Evolutionary conservation across 1,284 basidiomycete genomes (phyloP).

Genomic region (Trametes sp.): DNA sequence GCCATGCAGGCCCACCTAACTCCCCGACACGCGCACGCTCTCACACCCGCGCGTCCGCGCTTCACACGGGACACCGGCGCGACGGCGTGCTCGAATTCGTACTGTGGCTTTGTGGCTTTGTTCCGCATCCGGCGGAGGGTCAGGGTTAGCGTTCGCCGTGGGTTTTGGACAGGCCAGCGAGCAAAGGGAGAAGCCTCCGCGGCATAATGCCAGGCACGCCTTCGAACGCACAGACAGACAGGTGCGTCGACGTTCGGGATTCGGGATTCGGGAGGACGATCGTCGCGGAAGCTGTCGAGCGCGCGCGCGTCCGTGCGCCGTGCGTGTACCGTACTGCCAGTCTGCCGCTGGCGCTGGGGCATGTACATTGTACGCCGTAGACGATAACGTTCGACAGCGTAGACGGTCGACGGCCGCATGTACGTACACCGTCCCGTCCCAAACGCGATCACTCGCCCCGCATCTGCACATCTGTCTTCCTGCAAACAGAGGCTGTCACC

Average conservation of each 20-base stretch:
- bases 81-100: neutral
- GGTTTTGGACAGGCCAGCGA: neutral
- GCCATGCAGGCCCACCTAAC: too few species aligned
- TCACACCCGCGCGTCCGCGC: too few species aligned
- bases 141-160: neutral
- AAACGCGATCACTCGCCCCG: neutral
- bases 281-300: too few species aligned
- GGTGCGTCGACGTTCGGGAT: too few species aligned
- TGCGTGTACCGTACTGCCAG: too few species aligned
- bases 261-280: too few species aligned
- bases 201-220: slow-evolving; percentile 17
- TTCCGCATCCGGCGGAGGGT: neutral
- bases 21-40: too few species aligned
- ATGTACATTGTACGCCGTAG: too few species aligned
- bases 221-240: too few species aligned
- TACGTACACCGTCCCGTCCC: slow-evolving; percentile 13
- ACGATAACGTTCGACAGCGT: too few species aligned
- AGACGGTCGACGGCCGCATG: neutral
- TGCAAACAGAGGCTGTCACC: neutral
- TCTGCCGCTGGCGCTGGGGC: too few species aligned
- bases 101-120: neutral
- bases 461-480: neutral
- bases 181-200: neutral
- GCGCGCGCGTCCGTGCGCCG: neutral
- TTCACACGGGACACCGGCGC: neutral